Conservation (phyloP, 352 stramenopile genomes). For the Aphanomyces astaci region DNA sequence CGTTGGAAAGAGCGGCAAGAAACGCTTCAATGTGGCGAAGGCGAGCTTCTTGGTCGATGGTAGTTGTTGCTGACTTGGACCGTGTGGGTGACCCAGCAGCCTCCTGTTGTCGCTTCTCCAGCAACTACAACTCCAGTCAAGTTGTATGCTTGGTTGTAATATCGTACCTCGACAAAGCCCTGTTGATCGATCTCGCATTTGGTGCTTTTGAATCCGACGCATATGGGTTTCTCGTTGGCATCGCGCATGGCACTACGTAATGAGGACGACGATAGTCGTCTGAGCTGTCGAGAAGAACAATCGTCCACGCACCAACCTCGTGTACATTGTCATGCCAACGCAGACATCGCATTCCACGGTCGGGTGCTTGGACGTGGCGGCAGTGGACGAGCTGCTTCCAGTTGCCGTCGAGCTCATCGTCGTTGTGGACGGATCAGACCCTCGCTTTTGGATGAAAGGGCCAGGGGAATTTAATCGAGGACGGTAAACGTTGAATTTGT, state of each 20-base stretch:
- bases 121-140: background rate
- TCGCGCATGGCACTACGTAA: constrained; percentile 19
- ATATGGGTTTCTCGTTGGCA: constrained; percentile 12
- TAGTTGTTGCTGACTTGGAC: constrained; percentile 16
- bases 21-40: constrained; percentile 16
- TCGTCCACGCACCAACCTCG: constrained; percentile 13
- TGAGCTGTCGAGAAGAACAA: no score
- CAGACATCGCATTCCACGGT: constrained; percentile 21
- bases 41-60: background rate
- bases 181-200: constrained; percentile 5
- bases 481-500: no score
- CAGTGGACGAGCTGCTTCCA: background rate
- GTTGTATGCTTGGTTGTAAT: background rate
- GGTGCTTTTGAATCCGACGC: constrained; percentile 12
- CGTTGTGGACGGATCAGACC: no score
- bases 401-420: constrained; percentile 20
- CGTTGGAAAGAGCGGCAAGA: constrained; percentile 5
- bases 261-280: no score
- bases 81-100: no score
- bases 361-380: background rate
- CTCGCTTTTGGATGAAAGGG: no score
- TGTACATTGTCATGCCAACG: constrained; percentile 16
- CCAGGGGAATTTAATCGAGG: no score
- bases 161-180: constrained; percentile 12
- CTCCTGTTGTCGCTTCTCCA: background rate